Conservation (phyloP, 1,139 yeast species). For the Scheffersomyces cryptocercus region DNA sequence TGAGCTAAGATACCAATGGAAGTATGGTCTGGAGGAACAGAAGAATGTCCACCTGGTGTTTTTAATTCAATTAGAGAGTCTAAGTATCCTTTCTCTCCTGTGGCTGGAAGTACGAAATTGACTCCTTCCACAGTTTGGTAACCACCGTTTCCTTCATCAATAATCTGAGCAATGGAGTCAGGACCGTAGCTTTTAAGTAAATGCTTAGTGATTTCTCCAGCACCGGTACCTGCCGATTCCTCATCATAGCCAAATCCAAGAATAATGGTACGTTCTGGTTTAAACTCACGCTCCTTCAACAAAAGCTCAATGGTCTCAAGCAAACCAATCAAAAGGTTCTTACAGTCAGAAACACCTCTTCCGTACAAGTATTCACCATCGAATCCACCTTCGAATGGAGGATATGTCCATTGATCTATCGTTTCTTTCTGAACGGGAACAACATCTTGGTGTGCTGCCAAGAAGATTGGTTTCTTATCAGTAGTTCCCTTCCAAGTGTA, state of each 20-base stretch:
- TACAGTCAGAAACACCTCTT: constrained; percentile 51
- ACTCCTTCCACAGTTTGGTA: constrained; percentile 39
- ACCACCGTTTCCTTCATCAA: constrained; percentile 48
- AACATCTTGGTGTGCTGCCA: constrained; percentile 53
- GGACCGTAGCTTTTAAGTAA: constrained; percentile 37
- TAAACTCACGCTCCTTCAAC: constrained; percentile 32
- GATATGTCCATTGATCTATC: constrained; percentile 39
- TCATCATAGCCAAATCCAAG: constrained; percentile 53
- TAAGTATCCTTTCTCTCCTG: constrained; percentile 50
- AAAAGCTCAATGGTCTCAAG: constrained; percentile 44
- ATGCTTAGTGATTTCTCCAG: constrained; percentile 28
- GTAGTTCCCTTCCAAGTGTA: constrained; percentile 39
- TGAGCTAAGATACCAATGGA: constrained; percentile 47
- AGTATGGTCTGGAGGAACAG: constrained; percentile 50
- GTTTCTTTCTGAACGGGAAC: constrained; percentile 50
- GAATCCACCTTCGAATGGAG: constrained; percentile 44
- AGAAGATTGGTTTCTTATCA: constrained; percentile 37
- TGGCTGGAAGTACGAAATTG: constrained; percentile 55
- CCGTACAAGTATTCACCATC: constrained; percentile 45
- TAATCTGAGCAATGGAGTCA: constrained; percentile 40
- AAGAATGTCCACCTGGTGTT: constrained; percentile 53
- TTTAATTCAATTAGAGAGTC: constrained; percentile 38
- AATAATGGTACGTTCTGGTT: constrained; percentile 43
- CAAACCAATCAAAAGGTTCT: constrained; percentile 41
- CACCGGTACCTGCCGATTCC: constrained; percentile 44